Base-by-base conservation (phyloP, 495 filamentous ascomycete species). In the Tuber indicum region DNA sequence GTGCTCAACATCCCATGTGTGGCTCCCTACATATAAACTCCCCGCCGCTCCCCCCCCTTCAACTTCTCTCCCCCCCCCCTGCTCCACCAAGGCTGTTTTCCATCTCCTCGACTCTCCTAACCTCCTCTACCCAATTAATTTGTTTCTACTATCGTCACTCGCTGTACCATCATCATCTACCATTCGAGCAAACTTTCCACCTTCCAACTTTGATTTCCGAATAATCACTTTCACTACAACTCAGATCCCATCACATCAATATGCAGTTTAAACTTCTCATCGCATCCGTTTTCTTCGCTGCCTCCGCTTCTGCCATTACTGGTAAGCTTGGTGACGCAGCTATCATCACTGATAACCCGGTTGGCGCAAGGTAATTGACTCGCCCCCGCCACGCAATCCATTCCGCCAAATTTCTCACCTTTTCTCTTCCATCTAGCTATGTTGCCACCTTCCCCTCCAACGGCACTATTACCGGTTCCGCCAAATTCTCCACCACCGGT, bases 391-490 rank as follows among this genome's bases (percentile, higher is more conserved):
- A 19, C 58, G 26, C 58, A 17, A 41, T 39, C 39, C 7, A 71
- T 49, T 75, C 26, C 16, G 23, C 14, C 16, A 12, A 39, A 39
- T 75, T n/a, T 14, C 75, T 76, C 16, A 76, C 75, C 73, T 75
- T 42, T 49, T 71, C 45, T 72, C 26, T 66, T 17, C 44, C 36
- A 14, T 62, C 72, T 42, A 82, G 81, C 17, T 82, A 82, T 74
- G 44, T 46, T 26, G 79, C 83, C 16, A 84, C 84, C 36, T 87
- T 85, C 75, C 58, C 32, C 52, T 83, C 87, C 43, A 86, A 86
- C 69, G 90, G 87, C 70, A 88, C 86, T 52, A 84, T 94, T 74
- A 86, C 87, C 73, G 94, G 94, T 44, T 85, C 80, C 43, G 81
- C 97, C 74, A 85, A 85, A 0, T 90, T 88, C n/a, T 85, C 82